Base-by-base conservation (phyloP, 2,329 filamentous ascomycete species). In the Phyllachora maydis region DNA sequence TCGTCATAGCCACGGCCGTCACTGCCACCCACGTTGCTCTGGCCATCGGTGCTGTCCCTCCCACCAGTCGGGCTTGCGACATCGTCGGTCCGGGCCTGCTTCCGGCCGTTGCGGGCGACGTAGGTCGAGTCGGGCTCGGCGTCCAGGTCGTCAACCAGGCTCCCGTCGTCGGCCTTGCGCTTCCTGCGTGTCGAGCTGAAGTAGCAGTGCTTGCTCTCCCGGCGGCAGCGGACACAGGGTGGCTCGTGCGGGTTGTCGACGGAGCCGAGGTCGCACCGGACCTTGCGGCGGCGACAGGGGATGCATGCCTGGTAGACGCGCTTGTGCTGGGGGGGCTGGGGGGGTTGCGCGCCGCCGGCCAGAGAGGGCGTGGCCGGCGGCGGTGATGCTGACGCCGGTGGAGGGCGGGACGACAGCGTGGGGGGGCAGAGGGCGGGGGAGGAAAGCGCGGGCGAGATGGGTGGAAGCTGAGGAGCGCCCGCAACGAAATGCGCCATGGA, bases 201-300 rank as follows among this genome's bases (percentile, higher is more conserved):
- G 60, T 75, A 91, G 56, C 88, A 98, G 39, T 92, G 75, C 47
- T 95, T 95, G 53, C 74, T 81, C 56, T 98, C 88, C 35, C 88
- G 72, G 25, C 82, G 74, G 46, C 88, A 98, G 41, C 88, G 71
- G 29, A 85, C 77, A 47, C 88, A 98, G 3, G 88, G 88, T 26
- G 85, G 85, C 38, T 91, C 81, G 47, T 83, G 71, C 13, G 88
- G 88, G 38, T 88, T 85, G 50, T 95, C 88, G 42, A 95, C 85
- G 39, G 72, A 75, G 27, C 65, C 65, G 5, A 71, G 49, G 33
- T 69, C 64, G 44, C 62, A 69, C 28, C 65, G 56, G 14, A 71
- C 63, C 41, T 70, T 70, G 33, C 63, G 56, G 4, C 62, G 56
- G 11, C 64, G 60, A 31, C 64, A 69, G 5, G 64, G 64, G 23